These are phyloP conservation scores for Aspergillus egyptiacus DNA, from an alignment of 495 filamentous ascomycete genomes.

Conservation along the genomic window DNA sequence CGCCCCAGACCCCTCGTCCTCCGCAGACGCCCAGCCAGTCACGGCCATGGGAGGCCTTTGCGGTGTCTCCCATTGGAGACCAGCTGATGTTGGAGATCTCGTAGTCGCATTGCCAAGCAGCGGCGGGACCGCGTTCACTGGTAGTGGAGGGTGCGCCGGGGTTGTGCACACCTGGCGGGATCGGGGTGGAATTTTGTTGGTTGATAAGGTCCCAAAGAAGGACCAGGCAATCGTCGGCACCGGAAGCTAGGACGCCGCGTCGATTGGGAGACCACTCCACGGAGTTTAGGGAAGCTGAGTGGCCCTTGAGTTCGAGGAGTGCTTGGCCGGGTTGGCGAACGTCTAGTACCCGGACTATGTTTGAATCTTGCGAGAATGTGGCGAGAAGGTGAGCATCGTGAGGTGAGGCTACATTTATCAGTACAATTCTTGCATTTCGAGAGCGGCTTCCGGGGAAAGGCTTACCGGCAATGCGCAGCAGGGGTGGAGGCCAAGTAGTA, in stretches of 20 bases:
- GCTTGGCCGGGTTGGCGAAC: slow-evolving; percentile 96
- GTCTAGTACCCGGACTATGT: slow-evolving; percentile 89
- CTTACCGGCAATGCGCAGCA: slow-evolving; percentile 73
- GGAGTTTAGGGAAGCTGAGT: slow-evolving; percentile 76
- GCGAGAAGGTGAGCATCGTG: slow-evolving; percentile 94
- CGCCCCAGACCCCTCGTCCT: slow-evolving; percentile 87
- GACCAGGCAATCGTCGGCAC: slow-evolving; percentile 85
- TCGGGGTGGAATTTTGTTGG: slow-evolving; percentile 50
- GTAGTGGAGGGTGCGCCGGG: slow-evolving; percentile 35
- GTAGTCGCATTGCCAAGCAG: slow-evolving; percentile 91
- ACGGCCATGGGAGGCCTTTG: slow-evolving; percentile 56
- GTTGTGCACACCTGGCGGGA: slow-evolving; percentile 28
- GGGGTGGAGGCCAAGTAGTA: slow-evolving; percentile 72
- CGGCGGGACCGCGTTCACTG: slow-evolving; percentile 59
- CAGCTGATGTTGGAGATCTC: slow-evolving; percentile 94
- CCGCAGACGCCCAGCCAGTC: slow-evolving; percentile 95
- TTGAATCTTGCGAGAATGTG: slow-evolving; percentile 91
- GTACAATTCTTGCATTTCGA: neutral
- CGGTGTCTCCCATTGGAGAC: slow-evolving; percentile 73
- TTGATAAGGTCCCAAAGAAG: slow-evolving; percentile 91
- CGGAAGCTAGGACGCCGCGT: slow-evolving; percentile 82
- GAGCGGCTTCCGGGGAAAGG: neutral
- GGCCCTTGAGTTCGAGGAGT: slow-evolving; percentile 89
- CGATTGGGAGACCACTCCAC: slow-evolving; percentile 92
- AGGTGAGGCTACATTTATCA: slow-evolving; percentile 62